Base-by-base conservation (phyloP, 2,329 filamentous ascomycete species). In the Thermothelomyces thermophilus region DNA sequence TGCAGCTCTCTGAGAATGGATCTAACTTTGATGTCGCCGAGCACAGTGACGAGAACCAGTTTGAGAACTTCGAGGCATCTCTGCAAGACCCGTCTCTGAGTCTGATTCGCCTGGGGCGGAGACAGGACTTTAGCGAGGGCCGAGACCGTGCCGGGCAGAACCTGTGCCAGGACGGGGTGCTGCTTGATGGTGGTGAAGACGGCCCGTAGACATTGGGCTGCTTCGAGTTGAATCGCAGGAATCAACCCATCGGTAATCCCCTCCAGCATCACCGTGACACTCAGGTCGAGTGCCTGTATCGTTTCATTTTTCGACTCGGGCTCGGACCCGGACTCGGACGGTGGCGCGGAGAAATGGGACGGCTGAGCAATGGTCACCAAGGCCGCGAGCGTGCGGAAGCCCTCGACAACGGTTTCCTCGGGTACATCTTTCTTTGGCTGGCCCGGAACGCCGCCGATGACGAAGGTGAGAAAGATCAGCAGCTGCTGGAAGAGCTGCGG, bases 111-210 rank as follows among this genome's bases (percentile, higher is more conserved):
- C 35, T 77, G 79, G 0, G 83, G 86, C 0, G 82, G 81, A 4
- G 86, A 84, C 44, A 95, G 69, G 0, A 89, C 71, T 60, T 85
- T 90, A 2, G 86, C 83, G 20, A 98, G 70, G 1, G 83, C 81
- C 3, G 93, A 97, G 0, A 95, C 80, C 0, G 88, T 88, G 9
- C 90, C 89, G 0, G 94, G 93, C 36, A 97, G 74, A 61, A 98
- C 93, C 54, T 80, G 90, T 9, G 89, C 87, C 49, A 95, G 72
- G 2, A 87, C 81, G n/a, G 86, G 77, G 41, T 77, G 78, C 60
- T 93, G 85, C 46, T 77, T 81, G 37, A 95, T 74, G 19, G 81
- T 79, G 6, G 66, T 62, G 56, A 82, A 79, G 7, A 93, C 69
- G 0, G 78, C 70, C 44, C 78, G 69, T 2, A 96, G 64, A 6